A percentile compares a stretch with the other conserved stretches of the same genome.
These are phyloP conservation scores for Meyerozyma athensensis DNA, from an alignment of 1,139 yeast genomes.

Conservation along the genomic window DNA sequence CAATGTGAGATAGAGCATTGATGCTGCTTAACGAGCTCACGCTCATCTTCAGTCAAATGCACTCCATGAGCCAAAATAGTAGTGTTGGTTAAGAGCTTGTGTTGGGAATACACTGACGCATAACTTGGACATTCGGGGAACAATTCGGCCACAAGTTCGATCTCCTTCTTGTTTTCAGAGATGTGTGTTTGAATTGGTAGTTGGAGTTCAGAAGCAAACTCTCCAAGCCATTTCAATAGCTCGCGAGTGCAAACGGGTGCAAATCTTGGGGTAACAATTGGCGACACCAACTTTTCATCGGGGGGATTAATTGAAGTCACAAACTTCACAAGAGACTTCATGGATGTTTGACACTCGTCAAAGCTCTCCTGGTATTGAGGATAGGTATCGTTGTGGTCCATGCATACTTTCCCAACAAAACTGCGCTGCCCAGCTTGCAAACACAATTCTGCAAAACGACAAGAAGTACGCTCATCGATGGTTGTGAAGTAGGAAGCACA, in stretches of 20 bases:
- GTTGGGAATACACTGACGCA: slow-evolving; percentile 71
- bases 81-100: slow-evolving; percentile 52
- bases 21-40: slow-evolving; percentile 46
- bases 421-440: slow-evolving; percentile 75
- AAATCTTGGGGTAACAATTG: slow-evolving; percentile 88
- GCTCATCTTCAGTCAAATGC: slow-evolving; percentile 65
- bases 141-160: slow-evolving; percentile 64
- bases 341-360: slow-evolving; percentile 56
- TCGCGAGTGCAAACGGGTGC: slow-evolving; percentile 81
- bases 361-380: slow-evolving; percentile 66
- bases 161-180: slow-evolving; percentile 72
- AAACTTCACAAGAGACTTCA: slow-evolving; percentile 53
- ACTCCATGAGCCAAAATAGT: slow-evolving; percentile 90
- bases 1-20: slow-evolving; percentile 85
- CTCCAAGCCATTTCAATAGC: slow-evolving; percentile 61
- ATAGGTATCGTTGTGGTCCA: slow-evolving; percentile 58
- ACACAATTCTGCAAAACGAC: slow-evolving; percentile 69
- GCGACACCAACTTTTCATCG: slow-evolving; percentile 47
- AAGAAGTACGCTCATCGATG: slow-evolving; percentile 71
- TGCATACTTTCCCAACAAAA: slow-evolving; percentile 90
- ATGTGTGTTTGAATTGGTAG: slow-evolving; percentile 88
- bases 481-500: slow-evolving; percentile 92
- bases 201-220: slow-evolving; percentile 41
- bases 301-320: slow-evolving; percentile 49
- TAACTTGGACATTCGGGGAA: slow-evolving; percentile 71